Evolutionary conservation across 345 rosid species (phyloP).

Genomic region (Euphorbia tirucalli): DNA sequence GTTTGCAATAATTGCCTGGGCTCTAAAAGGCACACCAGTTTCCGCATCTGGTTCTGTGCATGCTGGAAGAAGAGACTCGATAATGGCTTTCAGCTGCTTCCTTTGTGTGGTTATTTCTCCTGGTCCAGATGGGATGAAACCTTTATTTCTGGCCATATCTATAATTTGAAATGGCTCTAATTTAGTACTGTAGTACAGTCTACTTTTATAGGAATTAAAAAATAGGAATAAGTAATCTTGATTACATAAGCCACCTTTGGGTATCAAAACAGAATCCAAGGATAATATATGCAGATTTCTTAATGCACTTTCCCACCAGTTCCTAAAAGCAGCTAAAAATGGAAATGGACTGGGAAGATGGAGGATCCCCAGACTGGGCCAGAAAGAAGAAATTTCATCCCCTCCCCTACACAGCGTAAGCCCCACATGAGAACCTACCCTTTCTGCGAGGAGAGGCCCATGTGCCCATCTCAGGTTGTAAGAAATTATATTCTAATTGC

Average conservation of each 20-base stretch:
- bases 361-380: background rate
- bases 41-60: conserved; percentile 84
- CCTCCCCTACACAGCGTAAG: background rate
- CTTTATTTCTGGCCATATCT: conserved; percentile 99
- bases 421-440: background rate
- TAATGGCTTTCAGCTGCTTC: conserved; percentile 89
- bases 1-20: conserved; percentile 96
- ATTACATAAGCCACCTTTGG: background rate
- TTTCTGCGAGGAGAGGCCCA: background rate
- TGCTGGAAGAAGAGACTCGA: conserved; percentile 93
- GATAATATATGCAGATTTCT: background rate
- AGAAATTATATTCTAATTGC: conserved; percentile 2
- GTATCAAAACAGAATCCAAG: background rate
- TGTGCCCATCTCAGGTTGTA: background rate
- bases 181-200: background rate
- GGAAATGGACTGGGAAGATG: background rate
- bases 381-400: background rate
- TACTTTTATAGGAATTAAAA: background rate
- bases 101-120: conserved; percentile 87
- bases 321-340: background rate
- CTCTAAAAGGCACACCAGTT: conserved; percentile 70
- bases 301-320: background rate
- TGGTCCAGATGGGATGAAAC: conserved; percentile 91
- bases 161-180: conserved; percentile 15
- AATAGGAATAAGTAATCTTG: background rate